Evolutionary conservation across 2,329 filamentous ascomycete genomes (phyloP), one percentile per base, ranked within the genome.

Genomic region (Plectosphaerella plurivora): DNA sequence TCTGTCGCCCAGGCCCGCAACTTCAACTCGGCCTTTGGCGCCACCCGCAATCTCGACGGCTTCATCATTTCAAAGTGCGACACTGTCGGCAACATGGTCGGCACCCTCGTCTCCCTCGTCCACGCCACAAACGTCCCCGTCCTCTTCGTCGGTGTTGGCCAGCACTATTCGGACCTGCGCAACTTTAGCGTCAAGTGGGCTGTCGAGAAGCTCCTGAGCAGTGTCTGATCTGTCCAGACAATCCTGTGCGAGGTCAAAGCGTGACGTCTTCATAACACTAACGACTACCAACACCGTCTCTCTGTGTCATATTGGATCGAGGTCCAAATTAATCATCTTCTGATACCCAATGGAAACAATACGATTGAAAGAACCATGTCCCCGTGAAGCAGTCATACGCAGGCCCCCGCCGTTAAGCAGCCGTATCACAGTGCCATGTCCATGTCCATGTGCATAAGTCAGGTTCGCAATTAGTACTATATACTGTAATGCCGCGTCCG

Each of bases 51-150:
- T 25, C 79, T 99, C 37, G 95, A 99, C 71, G 94, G 94, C 6
- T 99, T 99, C 71, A 96, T 99, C 66, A 97, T 99, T 62, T 93
- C 88, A 55, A 99, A 99, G 72, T 97, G 94, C 68, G 94, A 99
- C 73, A 99, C 94, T 0, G 95, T 99, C 37, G 95, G 94, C n/a
- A 93, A 97, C 73, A 97, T 97, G 92, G 91, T 97, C 44, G 91
- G 82, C 60, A 97, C 93, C 3, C 76, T 99, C 57, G 94, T 99
- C 57, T 96, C 90, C 67, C 93, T 99, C 77, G 93, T 99, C 39
- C 93, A 97, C 73, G 93, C 94, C 3, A 99, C 95, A 4, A 91
- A 93, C 25, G 95, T 99, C 45, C 95, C 95, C 0, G 91, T 99
- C 18, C 80, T 97, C 11, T 99, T 99, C 66, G 81, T 99, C 59